Evolutionary conservation across 371 early-diverging fungal genomes (phyloP), one percentile per base, ranked within the genome.

Genomic region (Smittium culicis): DNA sequence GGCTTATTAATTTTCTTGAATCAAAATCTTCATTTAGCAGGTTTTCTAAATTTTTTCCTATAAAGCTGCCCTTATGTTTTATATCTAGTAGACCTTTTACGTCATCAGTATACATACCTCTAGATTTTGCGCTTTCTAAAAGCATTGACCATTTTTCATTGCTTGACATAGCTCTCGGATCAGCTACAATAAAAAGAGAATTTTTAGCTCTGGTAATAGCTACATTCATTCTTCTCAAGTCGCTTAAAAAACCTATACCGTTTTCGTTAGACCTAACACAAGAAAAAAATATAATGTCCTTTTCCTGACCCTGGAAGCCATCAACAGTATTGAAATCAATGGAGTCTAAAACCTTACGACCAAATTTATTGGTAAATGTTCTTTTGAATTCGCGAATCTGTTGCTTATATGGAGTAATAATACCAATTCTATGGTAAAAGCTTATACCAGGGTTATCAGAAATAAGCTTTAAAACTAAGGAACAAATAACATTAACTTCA

Each of bases 241-340:
- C 98, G 16, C 86, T 79, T 69, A 97, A 77, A 75, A 99, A 99
- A 30, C 99, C 99, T 59, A 98, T 88, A 14, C 89, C 84, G 1
- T 80, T 74, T 16, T 67, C 63, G 28, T 84, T 82, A 1, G 94
- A 91, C 54, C 99, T 84, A 14, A 98, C 99, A 68, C 93, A 92
- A 0, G 95, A 93, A 64, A 97, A 89, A 60, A 97, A 88, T 57
- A 97, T 90, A 34, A 96, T 88, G 33, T 95, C 97, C 74, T 92
- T 93, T 71, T 99, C 99, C 77, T 97, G 96, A 16, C 99, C 99
- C 80, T 99, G 99, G 75, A 97, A 99, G n/a, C 97, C 95, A 74
- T 98, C 98, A 61, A 91, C 86, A 0, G 98, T 98, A 71, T 92
- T 93, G 68, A 98, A 89, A 71, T 96, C 93, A 20, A 97, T 85